Conservation (phyloP, 495 filamentous ascomycete genomes). For the Lasiosphaeris hirsuta region DNA sequence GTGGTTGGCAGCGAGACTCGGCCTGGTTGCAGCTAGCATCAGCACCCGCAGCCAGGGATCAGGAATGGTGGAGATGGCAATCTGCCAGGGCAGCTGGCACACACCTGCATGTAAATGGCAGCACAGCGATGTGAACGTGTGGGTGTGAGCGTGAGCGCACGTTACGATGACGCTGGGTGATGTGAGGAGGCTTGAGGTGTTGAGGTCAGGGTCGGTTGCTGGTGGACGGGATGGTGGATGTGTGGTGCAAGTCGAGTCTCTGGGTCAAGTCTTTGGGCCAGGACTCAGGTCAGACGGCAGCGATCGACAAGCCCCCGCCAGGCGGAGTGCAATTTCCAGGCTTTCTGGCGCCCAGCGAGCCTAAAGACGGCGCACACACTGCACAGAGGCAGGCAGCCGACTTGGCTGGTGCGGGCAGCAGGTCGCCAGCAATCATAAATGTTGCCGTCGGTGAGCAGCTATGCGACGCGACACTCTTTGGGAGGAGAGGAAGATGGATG, state of each 20-base stretch:
- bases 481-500: too few relatives aligned
- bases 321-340: conserved; percentile 34
- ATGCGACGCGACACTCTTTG: too few relatives aligned
- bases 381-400: background rate
- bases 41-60: background rate
- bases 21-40: background rate
- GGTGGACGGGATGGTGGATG: conserved; percentile 18
- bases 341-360: conserved; percentile 9
- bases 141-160: too few relatives aligned
- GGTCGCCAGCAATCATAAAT: background rate
- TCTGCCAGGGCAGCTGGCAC: too few relatives aligned
- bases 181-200: too few relatives aligned
- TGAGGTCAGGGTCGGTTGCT: conserved; percentile 1
- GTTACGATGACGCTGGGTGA: too few relatives aligned
- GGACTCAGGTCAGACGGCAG: conserved; percentile 18
- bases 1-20: background rate
- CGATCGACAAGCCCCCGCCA: conserved; percentile 33
- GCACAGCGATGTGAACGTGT: background rate
- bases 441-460: too few relatives aligned
- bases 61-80: too few relatives aligned
- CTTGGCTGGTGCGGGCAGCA: background rate
- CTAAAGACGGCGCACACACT: conserved; percentile 6
- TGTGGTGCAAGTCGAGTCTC: conserved; percentile 19
- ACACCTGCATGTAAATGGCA: too few relatives aligned
- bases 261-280: background rate